Evolutionary conservation across 2,329 filamentous ascomycete genomes (phyloP), one percentile per base, ranked within the genome.

Genomic region (Aspergillus sp.): DNA sequence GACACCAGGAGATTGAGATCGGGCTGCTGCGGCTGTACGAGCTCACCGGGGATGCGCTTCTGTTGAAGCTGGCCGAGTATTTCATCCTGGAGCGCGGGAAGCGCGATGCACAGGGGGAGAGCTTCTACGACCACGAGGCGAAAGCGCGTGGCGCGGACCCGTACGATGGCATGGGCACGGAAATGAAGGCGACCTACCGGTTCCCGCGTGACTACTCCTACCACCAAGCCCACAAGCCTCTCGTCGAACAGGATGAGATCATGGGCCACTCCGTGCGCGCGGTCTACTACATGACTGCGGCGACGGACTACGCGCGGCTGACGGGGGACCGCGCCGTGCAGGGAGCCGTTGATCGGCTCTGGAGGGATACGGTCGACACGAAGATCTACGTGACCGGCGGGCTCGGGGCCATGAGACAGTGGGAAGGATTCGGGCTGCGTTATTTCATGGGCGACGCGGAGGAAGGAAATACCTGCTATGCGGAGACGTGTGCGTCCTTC

Each of bases 391-490:
- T 38, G 14, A 38, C 34, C 6, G 34, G 34, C 14, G 34, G 34
- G 14, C 14, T 38, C 16, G 34, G 34, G 4, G 34, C 34, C 16
- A 38, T 38, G 34, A n/a, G 34, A 5, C 34, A 38, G 11, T 38
- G 34, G 34, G 34, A 38, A 64, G 81, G 83, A 3, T 85, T 86
- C 60, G 82, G 81, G 0, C 72, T 78, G 38, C 77, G 83, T 55
- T 83, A 84, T 60, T 83, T 83, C 63, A 70, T 86, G 4, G 82
- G 81, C 1, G 81, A 84, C 40, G 73, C 78, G 1, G 80, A 79
- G 0, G 83, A 85, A 53, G 82, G 85, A 54, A 82, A 83, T 3
- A 83, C 82, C 2, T 85, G 83, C 59, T 86, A 85, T 63, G 76
- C 81, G 1, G 83, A 86, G 64, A 86, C 83, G 0, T 85, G 81